phyloP scores from a whole-genome alignment of 2,329 filamentous ascomycete species.

The Neofusicoccum laricinum region DNA sequence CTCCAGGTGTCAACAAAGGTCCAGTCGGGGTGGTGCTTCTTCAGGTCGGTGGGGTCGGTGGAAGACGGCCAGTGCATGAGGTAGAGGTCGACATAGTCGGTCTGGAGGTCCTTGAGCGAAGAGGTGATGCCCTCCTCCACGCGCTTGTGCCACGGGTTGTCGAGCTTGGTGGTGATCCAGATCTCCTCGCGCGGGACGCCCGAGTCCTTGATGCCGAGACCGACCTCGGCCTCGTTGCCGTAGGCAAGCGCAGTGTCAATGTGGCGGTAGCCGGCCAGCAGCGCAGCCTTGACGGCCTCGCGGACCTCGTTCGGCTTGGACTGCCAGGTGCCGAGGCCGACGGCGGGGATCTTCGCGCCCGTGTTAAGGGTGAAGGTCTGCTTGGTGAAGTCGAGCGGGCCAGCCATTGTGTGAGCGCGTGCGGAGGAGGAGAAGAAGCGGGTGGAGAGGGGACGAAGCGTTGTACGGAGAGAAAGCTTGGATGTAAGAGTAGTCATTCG shows the following conservation, averaged over 20 bases:
- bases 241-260: slow-evolving; percentile 77
- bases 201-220: slow-evolving; percentile 65
- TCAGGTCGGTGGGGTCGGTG: slow-evolving; percentile 59
- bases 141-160: slow-evolving; percentile 74
- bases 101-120: slow-evolving; percentile 60
- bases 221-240: slow-evolving; percentile 74
- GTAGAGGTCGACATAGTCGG: slow-evolving; percentile 68
- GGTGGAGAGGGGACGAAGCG: slow-evolving; percentile 17
- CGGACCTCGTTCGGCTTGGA: slow-evolving; percentile 67
- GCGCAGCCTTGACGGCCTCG: slow-evolving; percentile 67
- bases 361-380: slow-evolving; percentile 57
- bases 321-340: slow-evolving; percentile 79
- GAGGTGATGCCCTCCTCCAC: slow-evolving; percentile 60
- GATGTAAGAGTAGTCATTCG: slow-evolving; percentile 20
- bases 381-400: slow-evolving; percentile 33
- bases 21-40: slow-evolving; percentile 73
- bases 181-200: slow-evolving; percentile 65
- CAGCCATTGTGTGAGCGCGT: slow-evolving; percentile 21
- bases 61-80: slow-evolving; percentile 68
- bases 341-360: slow-evolving; percentile 72
- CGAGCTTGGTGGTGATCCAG: slow-evolving; percentile 78
- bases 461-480: slow-evolving; percentile 25
- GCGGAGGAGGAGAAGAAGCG: not conserved
- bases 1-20: slow-evolving; percentile 75
- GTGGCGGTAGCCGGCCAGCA: slow-evolving; percentile 68